Evolutionary conservation across 2,329 filamentous ascomycete species (phyloP).

Genomic region (Pseudopyricularia javanii): DNA sequence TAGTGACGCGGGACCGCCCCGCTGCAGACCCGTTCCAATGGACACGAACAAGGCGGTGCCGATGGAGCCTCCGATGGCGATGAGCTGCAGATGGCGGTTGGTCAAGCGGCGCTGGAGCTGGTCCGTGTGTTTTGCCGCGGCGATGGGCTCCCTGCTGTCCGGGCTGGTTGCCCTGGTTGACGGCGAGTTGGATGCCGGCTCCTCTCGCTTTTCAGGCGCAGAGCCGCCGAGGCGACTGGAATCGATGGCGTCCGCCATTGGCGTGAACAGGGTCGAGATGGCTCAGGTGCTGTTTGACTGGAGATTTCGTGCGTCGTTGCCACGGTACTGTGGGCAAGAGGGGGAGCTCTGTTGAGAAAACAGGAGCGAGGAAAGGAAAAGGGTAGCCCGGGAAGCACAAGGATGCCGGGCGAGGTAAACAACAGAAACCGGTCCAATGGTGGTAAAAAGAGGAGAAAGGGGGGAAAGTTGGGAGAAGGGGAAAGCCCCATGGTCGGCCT

Average conservation of each 20-base stretch:
- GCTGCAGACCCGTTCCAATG: constrained; percentile 41
- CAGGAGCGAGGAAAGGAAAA: not conserved
- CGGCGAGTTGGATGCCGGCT: not conserved
- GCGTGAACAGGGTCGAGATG: not conserved
- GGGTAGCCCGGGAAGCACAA: no score
- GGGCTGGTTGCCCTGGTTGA: not conserved
- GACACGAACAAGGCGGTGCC: constrained; percentile 48
- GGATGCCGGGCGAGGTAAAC: no score
- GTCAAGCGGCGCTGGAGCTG: constrained; percentile 32
- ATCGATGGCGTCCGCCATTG: not conserved
- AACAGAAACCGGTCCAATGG: no score
- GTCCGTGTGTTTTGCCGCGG: constrained; percentile 4
- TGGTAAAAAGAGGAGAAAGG: no score
- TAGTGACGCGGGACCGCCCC: constrained; percentile 33
- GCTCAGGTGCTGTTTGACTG: not conserved
- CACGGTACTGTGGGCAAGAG: not conserved
- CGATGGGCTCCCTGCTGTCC: not conserved
- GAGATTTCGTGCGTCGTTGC: not conserved
- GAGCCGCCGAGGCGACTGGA: not conserved
- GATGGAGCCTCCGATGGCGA: constrained; percentile 46
- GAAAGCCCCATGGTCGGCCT: no score
- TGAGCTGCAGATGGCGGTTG: constrained; percentile 45
- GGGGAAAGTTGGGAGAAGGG: no score
- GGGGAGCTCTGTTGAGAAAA: not conserved
- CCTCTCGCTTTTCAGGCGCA: not conserved